These are phyloP conservation scores for Lachancea fermentati DNA, from an alignment of 805 yeast species.

Conservation along the genomic window DNA sequence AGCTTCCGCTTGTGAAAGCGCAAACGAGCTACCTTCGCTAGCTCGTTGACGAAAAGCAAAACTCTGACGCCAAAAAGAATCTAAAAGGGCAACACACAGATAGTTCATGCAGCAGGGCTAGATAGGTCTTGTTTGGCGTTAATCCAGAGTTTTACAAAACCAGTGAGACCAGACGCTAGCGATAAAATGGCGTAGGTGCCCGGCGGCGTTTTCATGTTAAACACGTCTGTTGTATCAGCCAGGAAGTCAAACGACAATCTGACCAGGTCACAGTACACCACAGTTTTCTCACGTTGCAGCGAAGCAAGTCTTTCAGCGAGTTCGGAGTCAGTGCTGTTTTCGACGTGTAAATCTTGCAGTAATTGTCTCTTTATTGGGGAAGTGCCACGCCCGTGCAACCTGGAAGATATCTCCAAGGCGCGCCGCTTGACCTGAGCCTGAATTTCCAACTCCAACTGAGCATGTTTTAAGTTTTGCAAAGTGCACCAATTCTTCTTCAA, in stretches of 20 bases:
- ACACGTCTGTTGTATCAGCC: conserved; percentile 44
- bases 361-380: conserved; percentile 37
- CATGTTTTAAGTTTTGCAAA: conserved; percentile 38
- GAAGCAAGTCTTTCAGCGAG: conserved; percentile 26
- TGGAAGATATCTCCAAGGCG: conserved; percentile 18
- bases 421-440: conserved; percentile 52
- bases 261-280: conserved; percentile 37
- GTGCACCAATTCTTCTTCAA: conserved; percentile 46
- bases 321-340: conserved; percentile 5
- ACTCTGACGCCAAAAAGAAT: no score
- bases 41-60: no score
- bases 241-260: conserved; percentile 42
- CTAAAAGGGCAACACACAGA: no score
- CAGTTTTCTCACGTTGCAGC: conserved; percentile 33
- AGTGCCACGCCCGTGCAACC: conserved; percentile 37
- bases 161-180: conserved; percentile 27
- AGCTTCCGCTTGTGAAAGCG: no score
- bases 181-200: conserved; percentile 29
- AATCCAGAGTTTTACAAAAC: conserved; percentile 29
- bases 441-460: conserved; percentile 49
- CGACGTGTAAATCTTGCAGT: conserved; percentile 23
- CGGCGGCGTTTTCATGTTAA: conserved; percentile 34
- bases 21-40: no score
- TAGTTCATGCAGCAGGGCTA: neutral
- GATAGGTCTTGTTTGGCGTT: conserved; percentile 17